A percentile compares a stretch with the other conserved stretches of the same genome.
Evolutionary conservation across 495 filamentous ascomycete genomes (phyloP).

Genomic region (Pyrenula massariospora): DNA sequence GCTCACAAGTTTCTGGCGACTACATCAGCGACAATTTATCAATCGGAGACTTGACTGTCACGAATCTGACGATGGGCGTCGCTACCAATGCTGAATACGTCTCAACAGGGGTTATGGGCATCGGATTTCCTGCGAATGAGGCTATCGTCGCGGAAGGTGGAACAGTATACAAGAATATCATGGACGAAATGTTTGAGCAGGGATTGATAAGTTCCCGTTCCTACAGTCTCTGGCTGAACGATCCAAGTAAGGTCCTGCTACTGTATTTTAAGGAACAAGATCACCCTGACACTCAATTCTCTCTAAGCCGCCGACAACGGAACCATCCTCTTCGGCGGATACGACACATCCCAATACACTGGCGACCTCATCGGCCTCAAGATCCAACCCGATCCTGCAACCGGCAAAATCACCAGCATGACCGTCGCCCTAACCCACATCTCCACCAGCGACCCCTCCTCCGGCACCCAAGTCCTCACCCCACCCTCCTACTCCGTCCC

Average conservation of each 20-base stretch:
- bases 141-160: conserved; percentile 48
- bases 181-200: conserved; percentile 45
- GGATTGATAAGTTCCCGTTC: conserved; percentile 53
- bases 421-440: conserved; percentile 48
- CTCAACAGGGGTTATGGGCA: conserved; percentile 52
- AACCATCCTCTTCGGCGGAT: conserved; percentile 63
- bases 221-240: conserved; percentile 71
- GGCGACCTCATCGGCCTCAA: conserved; percentile 31
- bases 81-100: conserved; percentile 40
- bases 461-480: conserved; percentile 21
- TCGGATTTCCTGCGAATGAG: conserved; percentile 62
- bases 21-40: conserved; percentile 57
- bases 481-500: conserved; percentile 37
- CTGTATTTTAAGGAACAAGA: neutral
- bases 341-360: conserved; percentile 55
- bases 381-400: conserved; percentile 4
- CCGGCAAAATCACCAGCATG: conserved; percentile 37
- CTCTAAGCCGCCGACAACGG: conserved; percentile 28
- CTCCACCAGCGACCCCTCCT: conserved; percentile 18
- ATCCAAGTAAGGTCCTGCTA: conserved; percentile 33
- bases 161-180: conserved; percentile 52
- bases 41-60: conserved; percentile 38
- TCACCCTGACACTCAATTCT: neutral
- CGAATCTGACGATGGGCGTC: conserved; percentile 56
- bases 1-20: conserved; percentile 55